Conservation (phyloP, 1,284 basidiomycete species). For the Hypsizygus ulmarius region DNA sequence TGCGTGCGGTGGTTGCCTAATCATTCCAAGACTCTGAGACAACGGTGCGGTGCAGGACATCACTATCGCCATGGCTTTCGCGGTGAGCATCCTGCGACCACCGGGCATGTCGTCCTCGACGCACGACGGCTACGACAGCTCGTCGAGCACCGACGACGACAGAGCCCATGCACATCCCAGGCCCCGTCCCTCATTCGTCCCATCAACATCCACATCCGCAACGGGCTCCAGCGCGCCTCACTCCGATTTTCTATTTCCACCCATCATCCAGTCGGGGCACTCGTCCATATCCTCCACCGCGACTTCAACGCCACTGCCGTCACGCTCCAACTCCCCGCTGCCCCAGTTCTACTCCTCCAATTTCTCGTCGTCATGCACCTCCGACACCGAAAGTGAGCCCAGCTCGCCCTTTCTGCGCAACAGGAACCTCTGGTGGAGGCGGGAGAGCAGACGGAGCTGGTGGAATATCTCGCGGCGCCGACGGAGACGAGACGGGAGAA, state of each 20-base stretch:
- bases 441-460: constrained; percentile 48
- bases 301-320: constrained; percentile 42
- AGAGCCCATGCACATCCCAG: constrained; percentile 22
- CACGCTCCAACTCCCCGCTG: constrained; percentile 47
- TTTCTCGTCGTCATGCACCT: constrained; percentile 52
- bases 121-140: constrained; percentile 36
- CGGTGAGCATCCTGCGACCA: constrained; percentile 19
- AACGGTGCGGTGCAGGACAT: background rate
- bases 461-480: constrained; percentile 45
- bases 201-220: constrained; percentile 19
- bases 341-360: constrained; percentile 44
- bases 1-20: no score
- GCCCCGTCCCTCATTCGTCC: constrained; percentile 19
- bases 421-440: constrained; percentile 36
- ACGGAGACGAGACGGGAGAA: constrained; percentile 36
- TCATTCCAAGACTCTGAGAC: background rate
- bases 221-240: constrained; percentile 20
- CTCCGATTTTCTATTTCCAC: constrained; percentile 33
- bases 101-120: constrained; percentile 14
- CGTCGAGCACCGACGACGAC: constrained; percentile 35
- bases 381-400: constrained; percentile 66
- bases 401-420: constrained; percentile 49
- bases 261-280: constrained; percentile 29
- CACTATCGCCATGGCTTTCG: constrained; percentile 19
- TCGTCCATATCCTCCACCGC: constrained; percentile 41